phyloP scores from a whole-genome alignment of 1,139 yeast genomes.

The Geotrichum restrictum region DNA sequence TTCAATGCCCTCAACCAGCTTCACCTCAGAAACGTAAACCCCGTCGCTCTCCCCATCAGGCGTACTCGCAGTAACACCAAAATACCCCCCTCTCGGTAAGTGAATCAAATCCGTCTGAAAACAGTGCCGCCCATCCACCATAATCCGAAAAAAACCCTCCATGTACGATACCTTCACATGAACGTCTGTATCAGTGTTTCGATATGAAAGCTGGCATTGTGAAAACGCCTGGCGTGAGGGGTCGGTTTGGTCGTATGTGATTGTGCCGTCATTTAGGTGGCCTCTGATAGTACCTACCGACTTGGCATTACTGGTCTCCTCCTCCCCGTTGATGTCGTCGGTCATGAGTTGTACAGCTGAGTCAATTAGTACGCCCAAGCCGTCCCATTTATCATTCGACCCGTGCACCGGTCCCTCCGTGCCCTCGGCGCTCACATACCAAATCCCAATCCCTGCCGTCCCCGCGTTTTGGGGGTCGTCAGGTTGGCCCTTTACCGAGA shows the following conservation, averaged over 20 bases:
- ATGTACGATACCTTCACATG: slow-evolving; percentile 37
- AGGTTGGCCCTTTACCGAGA: slow-evolving; percentile 35
- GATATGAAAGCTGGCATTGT: slow-evolving; percentile 38
- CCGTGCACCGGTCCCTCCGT: slow-evolving; percentile 40
- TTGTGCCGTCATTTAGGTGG: slow-evolving; percentile 41
- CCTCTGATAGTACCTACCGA: slow-evolving; percentile 40
- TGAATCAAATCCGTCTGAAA: slow-evolving; percentile 36
- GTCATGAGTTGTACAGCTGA: no score
- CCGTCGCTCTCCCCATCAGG: slow-evolving; percentile 36
- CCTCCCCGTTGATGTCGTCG: no score
- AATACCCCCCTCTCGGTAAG: slow-evolving; percentile 35
- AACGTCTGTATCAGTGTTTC: slow-evolving; percentile 37
- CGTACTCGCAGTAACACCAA: slow-evolving; percentile 40
- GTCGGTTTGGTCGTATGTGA: slow-evolving; percentile 22
- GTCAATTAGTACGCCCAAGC: slow-evolving; percentile 40
- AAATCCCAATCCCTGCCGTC: slow-evolving; percentile 38
- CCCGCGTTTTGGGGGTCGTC: slow-evolving; percentile 37
- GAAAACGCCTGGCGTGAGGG: slow-evolving; percentile 36
- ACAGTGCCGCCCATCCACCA: slow-evolving; percentile 40
- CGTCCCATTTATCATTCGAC: slow-evolving; percentile 41
- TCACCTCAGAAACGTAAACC: slow-evolving; percentile 31
- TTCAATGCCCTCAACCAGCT: slow-evolving; percentile 22
- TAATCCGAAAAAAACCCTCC: slow-evolving; percentile 36
- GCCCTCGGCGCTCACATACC: slow-evolving; percentile 36
- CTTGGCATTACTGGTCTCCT: slow-evolving; percentile 18